Conservation (phyloP, 2,329 filamentous ascomycete genomes). For the Pseudonectria buxi region DNA sequence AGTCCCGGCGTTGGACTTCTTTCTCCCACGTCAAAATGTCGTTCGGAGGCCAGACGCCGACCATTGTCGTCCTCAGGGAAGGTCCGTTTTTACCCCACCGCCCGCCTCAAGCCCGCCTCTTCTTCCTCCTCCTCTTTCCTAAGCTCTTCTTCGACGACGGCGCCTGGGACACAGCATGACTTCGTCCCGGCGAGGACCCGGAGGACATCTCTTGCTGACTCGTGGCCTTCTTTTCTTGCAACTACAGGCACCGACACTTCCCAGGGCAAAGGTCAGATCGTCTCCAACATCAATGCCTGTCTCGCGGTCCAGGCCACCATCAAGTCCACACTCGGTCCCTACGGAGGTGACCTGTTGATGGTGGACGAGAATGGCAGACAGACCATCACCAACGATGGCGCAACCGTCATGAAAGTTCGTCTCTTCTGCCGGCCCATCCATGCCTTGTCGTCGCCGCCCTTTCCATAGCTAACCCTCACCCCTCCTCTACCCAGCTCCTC, state of each 20-base stretch:
- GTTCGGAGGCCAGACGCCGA: slow-evolving; percentile 95
- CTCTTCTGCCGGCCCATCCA: not conserved
- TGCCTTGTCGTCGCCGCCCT: not conserved
- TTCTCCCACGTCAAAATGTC: slow-evolving; percentile 57
- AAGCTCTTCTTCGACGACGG: no score
- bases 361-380: slow-evolving; percentile 93
- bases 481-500: slow-evolving; percentile 64
- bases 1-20: slow-evolving; percentile 6
- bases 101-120: slow-evolving; percentile 17
- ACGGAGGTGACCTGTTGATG: slow-evolving; percentile 92
- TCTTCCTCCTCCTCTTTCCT: no score
- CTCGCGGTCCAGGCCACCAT: slow-evolving; percentile 92
- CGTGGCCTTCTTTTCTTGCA: slow-evolving; percentile 4
- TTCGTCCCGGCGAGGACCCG: slow-evolving; percentile 2
- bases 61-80: slow-evolving; percentile 96
- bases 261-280: slow-evolving; percentile 91
- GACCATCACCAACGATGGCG: slow-evolving; percentile 98
- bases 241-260: slow-evolving; percentile 85
- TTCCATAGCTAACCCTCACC: slow-evolving; percentile 1
- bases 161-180: no score
- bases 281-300: slow-evolving; percentile 98
- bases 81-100: slow-evolving; percentile 55
- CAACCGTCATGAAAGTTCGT: slow-evolving; percentile 93
- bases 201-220: slow-evolving; percentile 13
- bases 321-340: slow-evolving; percentile 91